Evolutionary conservation across 2,329 filamentous ascomycete species (phyloP).

Genomic region (Venturia oleaginea): DNA sequence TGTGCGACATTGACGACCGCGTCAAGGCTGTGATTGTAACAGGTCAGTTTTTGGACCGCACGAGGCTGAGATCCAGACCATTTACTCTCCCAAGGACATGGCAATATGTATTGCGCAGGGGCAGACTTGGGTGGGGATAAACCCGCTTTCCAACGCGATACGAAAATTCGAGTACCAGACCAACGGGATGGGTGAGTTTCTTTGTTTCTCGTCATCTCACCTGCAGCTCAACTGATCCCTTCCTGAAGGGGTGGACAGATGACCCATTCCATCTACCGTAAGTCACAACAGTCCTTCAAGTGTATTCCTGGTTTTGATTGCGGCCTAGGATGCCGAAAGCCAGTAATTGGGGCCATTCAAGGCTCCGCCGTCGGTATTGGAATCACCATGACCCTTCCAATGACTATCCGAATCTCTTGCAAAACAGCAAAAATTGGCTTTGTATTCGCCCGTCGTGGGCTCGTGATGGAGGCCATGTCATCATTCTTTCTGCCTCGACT

Average conservation of each 20-base stretch:
- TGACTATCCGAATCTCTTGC: slow-evolving; percentile 46
- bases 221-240: neutral
- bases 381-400: slow-evolving; percentile 51
- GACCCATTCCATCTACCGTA: slow-evolving; percentile 42
- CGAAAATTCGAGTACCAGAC: slow-evolving; percentile 17
- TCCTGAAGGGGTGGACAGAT: slow-evolving; percentile 33
- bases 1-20: slow-evolving; percentile 45
- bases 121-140: slow-evolving; percentile 35
- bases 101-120: slow-evolving; percentile 45
- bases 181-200: slow-evolving; percentile 5
- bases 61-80: neutral
- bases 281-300: neutral
- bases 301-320: neutral
- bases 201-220: neutral
- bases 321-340: slow-evolving; percentile 38
- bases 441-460: slow-evolving; percentile 61
- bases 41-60: slow-evolving; percentile 21
- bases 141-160: slow-evolving; percentile 18
- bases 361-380: slow-evolving; percentile 51
- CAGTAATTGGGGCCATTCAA: slow-evolving; percentile 46
- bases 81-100: slow-evolving; percentile 21
- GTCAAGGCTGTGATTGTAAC: slow-evolving; percentile 48
- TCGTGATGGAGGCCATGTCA: slow-evolving; percentile 63
- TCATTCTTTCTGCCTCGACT: slow-evolving; percentile 64
- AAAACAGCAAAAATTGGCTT: slow-evolving; percentile 59